Conservation (phyloP, 148 eudicot species). For the Oxyria digyna region DNA sequence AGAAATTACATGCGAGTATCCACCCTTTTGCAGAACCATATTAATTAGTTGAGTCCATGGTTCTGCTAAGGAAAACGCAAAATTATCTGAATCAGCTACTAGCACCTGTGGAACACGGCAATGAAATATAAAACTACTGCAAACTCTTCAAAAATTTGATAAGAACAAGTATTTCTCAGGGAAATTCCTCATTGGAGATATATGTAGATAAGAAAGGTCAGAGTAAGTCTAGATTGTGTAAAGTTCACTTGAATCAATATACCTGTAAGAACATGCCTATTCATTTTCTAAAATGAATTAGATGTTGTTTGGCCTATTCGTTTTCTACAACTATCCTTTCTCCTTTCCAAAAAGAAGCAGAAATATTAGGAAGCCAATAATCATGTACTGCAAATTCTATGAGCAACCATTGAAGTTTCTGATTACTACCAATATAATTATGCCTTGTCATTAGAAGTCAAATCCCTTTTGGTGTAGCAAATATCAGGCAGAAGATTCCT, state of each 20-base stretch:
- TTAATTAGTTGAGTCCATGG: slow-evolving; percentile 78
- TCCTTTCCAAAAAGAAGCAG: not conserved
- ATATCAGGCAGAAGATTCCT: not conserved
- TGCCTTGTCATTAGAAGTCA: not conserved
- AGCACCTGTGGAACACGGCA: slow-evolving; percentile 43
- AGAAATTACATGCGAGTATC: slow-evolving; percentile 70
- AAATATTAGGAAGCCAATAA: not conserved
- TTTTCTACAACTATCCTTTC: not conserved
- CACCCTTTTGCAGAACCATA: slow-evolving; percentile 47
- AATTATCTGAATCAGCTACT: slow-evolving; percentile 75
- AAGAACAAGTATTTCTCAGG: not conserved
- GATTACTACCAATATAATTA: not conserved
- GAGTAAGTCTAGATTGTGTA: not conserved
- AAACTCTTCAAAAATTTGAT: not conserved
- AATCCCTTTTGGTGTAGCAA: not conserved
- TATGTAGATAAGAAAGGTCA: not conserved
- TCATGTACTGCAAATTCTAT: not conserved
- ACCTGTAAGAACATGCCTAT: not conserved
- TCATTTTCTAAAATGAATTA: not conserved
- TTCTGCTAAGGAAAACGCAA: slow-evolving; percentile 74
- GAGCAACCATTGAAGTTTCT: not conserved
- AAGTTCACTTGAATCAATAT: not conserved
- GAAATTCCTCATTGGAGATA: not conserved
- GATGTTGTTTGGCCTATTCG: not conserved
- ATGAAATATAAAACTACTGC: not conserved